Percentiles rank a stretch among this genome's conserved stretches.
Evolutionary conservation across 768 basidiomycete genomes (phyloP).

Genomic region (Austroboletus festivus): DNA sequence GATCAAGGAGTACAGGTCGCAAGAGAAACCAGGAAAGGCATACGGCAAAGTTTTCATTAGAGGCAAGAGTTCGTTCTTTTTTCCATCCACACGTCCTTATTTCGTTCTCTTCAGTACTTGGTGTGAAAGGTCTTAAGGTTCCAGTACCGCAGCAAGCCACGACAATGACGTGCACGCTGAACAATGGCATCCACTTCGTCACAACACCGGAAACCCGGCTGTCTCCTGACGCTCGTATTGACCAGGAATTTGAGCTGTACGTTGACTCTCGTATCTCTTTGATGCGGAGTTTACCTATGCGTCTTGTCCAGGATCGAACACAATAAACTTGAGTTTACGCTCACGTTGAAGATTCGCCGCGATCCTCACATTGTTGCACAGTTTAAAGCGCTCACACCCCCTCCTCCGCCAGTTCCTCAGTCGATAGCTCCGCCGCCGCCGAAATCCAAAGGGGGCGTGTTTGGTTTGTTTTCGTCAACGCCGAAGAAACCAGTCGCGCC

Average conservation of each 20-base stretch:
- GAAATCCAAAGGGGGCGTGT: conserved; percentile 61
- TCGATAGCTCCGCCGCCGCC: conserved; percentile 47
- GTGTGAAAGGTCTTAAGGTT: conserved; percentile 67
- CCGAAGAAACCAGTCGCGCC: conserved; percentile 64
- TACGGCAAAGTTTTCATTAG: conserved; percentile 94
- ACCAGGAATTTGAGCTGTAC: conserved; percentile 90
- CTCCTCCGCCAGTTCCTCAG: conserved; percentile 42
- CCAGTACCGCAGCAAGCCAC: conserved; percentile 80
- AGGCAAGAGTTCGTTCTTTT: conserved; percentile 44
- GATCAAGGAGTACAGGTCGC: conserved; percentile 74
- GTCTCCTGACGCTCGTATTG: conserved; percentile 56
- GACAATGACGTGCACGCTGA: conserved; percentile 78
- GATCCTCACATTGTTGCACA: conserved; percentile 84
- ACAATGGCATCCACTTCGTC: conserved; percentile 96
- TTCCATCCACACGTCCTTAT: background rate
- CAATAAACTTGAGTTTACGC: conserved; percentile 91
- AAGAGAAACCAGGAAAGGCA: conserved; percentile 74
- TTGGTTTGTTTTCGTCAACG: conserved; percentile 72
- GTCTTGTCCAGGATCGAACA: conserved; percentile 69
- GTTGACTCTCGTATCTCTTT: conserved; percentile 25
- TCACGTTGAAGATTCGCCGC: conserved; percentile 81
- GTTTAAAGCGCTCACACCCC: conserved; percentile 57
- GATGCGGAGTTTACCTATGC: too few relatives aligned
- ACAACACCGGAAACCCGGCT: conserved; percentile 80
- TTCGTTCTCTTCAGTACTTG: conserved; percentile 52